phyloP scores from a whole-genome alignment of 352 stramenopile genomes.

The Pythium guiyangense region DNA sequence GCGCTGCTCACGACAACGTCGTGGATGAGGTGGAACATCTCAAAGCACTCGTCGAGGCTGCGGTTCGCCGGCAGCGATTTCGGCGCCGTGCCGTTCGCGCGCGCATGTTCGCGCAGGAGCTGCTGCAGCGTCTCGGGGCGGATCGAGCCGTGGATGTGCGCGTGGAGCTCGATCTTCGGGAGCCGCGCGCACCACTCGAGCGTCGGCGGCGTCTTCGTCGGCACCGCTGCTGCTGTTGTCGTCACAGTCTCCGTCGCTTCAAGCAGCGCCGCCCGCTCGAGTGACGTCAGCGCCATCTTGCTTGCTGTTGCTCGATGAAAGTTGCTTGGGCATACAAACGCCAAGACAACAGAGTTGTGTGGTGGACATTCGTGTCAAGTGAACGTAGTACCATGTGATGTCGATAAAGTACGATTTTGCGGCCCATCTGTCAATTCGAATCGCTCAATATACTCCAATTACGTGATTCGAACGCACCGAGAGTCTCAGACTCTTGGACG shows the following conservation, averaged over 20 bases:
- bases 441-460: too few relatives aligned
- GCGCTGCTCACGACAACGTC: slow-evolving; percentile 68
- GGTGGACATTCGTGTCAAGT: too few relatives aligned
- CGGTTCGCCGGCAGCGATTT: slow-evolving; percentile 36
- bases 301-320: too few relatives aligned
- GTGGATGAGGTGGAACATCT: slow-evolving; percentile 87
- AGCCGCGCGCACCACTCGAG: slow-evolving; percentile 48
- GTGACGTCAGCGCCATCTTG: too few relatives aligned
- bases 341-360: not conserved
- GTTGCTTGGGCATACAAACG: not conserved
- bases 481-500: too few relatives aligned
- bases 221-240: not conserved
- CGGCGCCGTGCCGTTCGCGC: slow-evolving; percentile 17
- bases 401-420: too few relatives aligned
- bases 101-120: slow-evolving; percentile 49
- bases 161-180: slow-evolving; percentile 85
- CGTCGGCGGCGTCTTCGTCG: slow-evolving; percentile 9
- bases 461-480: too few relatives aligned
- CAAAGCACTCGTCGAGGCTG: slow-evolving; percentile 82
- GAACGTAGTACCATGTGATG: too few relatives aligned
- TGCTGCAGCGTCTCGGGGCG: slow-evolving; percentile 60
- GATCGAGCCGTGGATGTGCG: slow-evolving; percentile 86
- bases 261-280: not conserved
- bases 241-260: not conserved
- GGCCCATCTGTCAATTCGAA: too few relatives aligned